Evolutionary conservation across 352 stramenopile species (phyloP).

Genomic region (Phytophthora ohioensis): DNA sequence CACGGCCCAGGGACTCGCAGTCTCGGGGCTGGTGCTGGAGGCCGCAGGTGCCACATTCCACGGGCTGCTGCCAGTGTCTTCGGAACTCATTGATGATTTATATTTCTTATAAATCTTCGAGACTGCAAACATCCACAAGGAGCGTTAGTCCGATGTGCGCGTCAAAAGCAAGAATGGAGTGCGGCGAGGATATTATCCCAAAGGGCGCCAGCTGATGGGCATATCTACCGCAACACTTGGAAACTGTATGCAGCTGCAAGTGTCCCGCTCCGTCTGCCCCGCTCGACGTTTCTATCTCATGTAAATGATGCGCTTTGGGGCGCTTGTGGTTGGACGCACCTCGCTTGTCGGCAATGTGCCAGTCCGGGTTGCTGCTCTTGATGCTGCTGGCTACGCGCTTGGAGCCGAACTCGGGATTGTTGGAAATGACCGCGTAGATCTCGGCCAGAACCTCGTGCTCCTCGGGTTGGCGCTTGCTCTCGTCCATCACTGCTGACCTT

Average conservation of each 20-base stretch:
- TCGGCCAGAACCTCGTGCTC: constrained; percentile 69
- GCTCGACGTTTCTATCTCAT: constrained; percentile 13
- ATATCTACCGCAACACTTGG: constrained; percentile 29
- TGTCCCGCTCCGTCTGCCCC: constrained; percentile 23
- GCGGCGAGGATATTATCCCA: neutral
- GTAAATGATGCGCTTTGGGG: constrained; percentile 8
- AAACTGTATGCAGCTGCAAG: constrained; percentile 21
- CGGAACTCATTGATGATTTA: constrained; percentile 54
- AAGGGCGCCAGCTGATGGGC: constrained; percentile 7
- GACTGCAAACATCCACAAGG: constrained; percentile 53
- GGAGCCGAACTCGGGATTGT: constrained; percentile 75
- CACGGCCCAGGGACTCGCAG: constrained; percentile 48
- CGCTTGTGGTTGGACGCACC: constrained; percentile 44
- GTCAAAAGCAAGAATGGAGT: constrained; percentile 26
- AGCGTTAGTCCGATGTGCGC: neutral
- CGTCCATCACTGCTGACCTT: constrained; percentile 43
- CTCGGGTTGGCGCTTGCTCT: constrained; percentile 63
- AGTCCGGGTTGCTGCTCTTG: constrained; percentile 76
- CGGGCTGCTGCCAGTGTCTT: constrained; percentile 43
- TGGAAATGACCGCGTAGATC: constrained; percentile 61
- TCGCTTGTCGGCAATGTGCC: constrained; percentile 77
- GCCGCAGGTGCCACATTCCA: constrained; percentile 63
- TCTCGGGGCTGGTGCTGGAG: constrained; percentile 31
- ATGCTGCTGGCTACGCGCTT: constrained; percentile 69
- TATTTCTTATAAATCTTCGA: constrained; percentile 81